A percentile compares a stretch with the other conserved stretches of the same genome.
These are phyloP conservation scores for Fusarium secorum DNA, from an alignment of 2,329 filamentous ascomycete species.

Conservation along the genomic window DNA sequence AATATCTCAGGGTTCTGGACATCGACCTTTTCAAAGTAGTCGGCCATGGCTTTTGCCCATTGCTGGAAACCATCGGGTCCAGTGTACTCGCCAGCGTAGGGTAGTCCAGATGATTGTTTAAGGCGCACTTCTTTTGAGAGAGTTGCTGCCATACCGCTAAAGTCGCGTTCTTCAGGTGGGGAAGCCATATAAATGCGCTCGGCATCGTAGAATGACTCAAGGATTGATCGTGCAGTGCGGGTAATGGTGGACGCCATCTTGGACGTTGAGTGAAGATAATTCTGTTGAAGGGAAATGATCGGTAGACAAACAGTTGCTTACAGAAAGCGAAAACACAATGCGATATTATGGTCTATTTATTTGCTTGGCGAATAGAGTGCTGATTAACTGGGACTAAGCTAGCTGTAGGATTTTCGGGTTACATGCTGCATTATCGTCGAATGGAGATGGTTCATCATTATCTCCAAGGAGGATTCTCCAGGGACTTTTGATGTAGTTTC, in stretches of 20 bases:
- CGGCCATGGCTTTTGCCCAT: slow-evolving; percentile 44
- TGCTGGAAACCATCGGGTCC: slow-evolving; percentile 45
- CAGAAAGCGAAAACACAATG: not conserved
- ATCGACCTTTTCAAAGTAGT: slow-evolving; percentile 40
- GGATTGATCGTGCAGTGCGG: slow-evolving; percentile 41
- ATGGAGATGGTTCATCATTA: not conserved
- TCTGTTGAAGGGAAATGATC: not conserved
- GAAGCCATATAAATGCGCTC: slow-evolving; percentile 47
- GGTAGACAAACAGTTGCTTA: not conserved
- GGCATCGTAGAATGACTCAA: slow-evolving; percentile 47
- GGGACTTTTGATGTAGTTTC: slow-evolving; percentile 11
- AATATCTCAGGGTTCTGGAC: slow-evolving; percentile 46
- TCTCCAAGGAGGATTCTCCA: slow-evolving; percentile 19
- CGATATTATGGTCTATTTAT: not conserved
- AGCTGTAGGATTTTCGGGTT: not conserved
- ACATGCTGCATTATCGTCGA: not conserved
- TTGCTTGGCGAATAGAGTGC: not conserved
- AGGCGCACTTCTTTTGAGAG: slow-evolving; percentile 41
- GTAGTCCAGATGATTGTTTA: slow-evolving; percentile 46
- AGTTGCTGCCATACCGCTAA: slow-evolving; percentile 41
- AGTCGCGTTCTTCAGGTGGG: slow-evolving; percentile 42
- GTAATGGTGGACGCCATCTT: not conserved
- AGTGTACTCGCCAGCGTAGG: slow-evolving; percentile 44
- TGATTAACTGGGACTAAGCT: not conserved
- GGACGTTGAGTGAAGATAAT: not conserved